Base-by-base conservation (phyloP, 768 basidiomycete species). In the Boletus vermiculosoides region DNA sequence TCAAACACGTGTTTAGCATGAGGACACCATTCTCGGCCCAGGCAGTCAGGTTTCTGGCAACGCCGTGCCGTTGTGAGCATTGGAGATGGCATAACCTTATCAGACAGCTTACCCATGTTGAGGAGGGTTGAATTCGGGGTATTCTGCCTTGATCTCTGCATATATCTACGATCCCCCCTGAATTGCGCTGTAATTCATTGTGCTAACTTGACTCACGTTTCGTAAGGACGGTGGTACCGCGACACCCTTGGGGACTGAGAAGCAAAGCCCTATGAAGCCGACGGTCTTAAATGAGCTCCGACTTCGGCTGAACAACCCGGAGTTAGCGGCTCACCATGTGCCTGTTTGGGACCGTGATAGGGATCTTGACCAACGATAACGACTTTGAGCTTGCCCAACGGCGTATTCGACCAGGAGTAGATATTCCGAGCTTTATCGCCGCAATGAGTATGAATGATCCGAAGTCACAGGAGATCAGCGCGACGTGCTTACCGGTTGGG, bases 291-390 rank as follows among this genome's bases (percentile, higher is more conserved):
- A 37, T 50, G 12, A 51, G 57, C 58, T 53, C 52, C 53, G 39
- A 58, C 39, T 54, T 68, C 36, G 46, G 48, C 31, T 11, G n/a
- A 34, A 23, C 7, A 39, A 31, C 16, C 20, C 34, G 34, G 39
- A 58, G 44, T 13, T 31, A 42, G 45, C 28, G 58, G 62, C 79
- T 66, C 61, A 89, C 90, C 93, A 65, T 95, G 92, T 45, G 93
- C 93, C 77, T 94, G 92, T 46, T 86, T 84, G 39, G 76, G 72
- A 58, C 83, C 81, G 69, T 91, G 90, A 71, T 94, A 94, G 28
- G 92, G 92, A 76, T 94, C 93, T 73, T 94, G 92, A 9, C 90
- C 89, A 52, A 98, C 80, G 56, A 97, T 92, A 48, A 97, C 92
- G 28, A 94, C 89, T 68, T 85, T 87, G 59, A 98, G 84, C 59